A percentile compares a stretch with the other conserved stretches of the same genome.
phyloP scores from a whole-genome alignment of 2,329 filamentous ascomycete genomes.

The Aspergillus fumigatiaffinis region DNA sequence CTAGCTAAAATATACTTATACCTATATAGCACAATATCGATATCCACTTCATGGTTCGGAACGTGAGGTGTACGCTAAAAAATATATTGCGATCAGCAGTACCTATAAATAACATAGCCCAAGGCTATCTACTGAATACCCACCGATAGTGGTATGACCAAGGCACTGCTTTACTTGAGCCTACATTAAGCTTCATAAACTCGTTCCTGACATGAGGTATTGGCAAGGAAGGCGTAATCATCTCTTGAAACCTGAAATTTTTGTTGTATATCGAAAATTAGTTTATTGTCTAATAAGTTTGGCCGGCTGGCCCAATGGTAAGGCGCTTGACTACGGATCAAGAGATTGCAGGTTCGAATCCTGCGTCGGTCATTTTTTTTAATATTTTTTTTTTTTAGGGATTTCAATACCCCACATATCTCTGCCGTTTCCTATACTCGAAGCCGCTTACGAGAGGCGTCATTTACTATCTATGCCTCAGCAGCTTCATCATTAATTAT shows the following conservation, averaged over 20 bases:
- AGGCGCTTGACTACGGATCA: constrained; percentile 31
- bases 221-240: too few species aligned
- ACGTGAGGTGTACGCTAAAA: background rate
- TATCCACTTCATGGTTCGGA: background rate
- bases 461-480: too few species aligned
- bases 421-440: too few species aligned
- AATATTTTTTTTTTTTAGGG: too few species aligned
- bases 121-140: background rate
- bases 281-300: background rate
- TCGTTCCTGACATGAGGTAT: too few species aligned
- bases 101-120: background rate
- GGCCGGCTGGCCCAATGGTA: constrained; percentile 21
- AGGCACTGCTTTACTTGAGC: too few species aligned
- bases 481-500: too few species aligned
- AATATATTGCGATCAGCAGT: background rate
- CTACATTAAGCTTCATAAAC: too few species aligned
- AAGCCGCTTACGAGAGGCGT: too few species aligned
- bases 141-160: too few species aligned
- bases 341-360: constrained; percentile 49
- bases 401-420: too few species aligned
- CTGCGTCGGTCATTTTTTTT: constrained; percentile 31
- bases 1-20: background rate
- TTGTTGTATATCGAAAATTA: background rate
- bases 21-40: background rate
- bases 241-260: too few species aligned